These are phyloP conservation scores for Tetrapisispora namnaoensis DNA, from an alignment of 805 yeast genomes.

Conservation along the genomic window DNA sequence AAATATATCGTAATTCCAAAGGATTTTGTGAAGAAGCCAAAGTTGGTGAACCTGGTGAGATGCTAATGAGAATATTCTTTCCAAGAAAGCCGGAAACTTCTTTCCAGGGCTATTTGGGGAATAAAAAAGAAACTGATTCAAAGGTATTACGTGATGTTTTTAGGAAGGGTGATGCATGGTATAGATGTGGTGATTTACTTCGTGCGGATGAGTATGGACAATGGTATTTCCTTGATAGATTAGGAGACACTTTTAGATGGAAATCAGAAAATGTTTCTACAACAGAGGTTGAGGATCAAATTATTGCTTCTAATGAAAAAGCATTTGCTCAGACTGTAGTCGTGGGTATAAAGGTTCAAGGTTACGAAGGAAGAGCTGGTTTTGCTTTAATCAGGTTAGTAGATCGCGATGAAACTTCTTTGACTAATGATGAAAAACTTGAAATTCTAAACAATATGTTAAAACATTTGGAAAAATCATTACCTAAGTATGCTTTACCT, in stretches of 20 bases:
- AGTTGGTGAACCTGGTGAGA: slow-evolving; percentile 72
- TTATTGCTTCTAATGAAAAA: slow-evolving; percentile 31
- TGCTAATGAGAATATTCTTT: slow-evolving; percentile 64
- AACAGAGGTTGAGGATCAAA: slow-evolving; percentile 79
- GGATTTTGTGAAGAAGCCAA: slow-evolving; percentile 53
- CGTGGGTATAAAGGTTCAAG: slow-evolving; percentile 76
- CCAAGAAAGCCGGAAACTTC: slow-evolving; percentile 57
- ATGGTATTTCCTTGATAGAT: slow-evolving; percentile 77
- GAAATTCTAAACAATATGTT: slow-evolving; percentile 34
- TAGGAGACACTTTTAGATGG: slow-evolving; percentile 96
- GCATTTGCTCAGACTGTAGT: slow-evolving; percentile 61
- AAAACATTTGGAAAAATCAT: slow-evolving; percentile 29
- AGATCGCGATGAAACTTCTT: slow-evolving; percentile 2
- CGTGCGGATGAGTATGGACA: slow-evolving; percentile 56
- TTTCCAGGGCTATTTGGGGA: slow-evolving; percentile 85
- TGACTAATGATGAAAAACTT: slow-evolving; percentile 15
- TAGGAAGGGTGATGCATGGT: slow-evolving; percentile 83
- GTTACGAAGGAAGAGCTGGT: slow-evolving; percentile 93
- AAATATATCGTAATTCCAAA: slow-evolving; percentile 56
- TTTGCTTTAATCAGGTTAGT: slow-evolving; percentile 63
- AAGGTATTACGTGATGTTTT: slow-evolving; percentile 69
- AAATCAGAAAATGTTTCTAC: slow-evolving; percentile 92
- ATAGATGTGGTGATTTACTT: slow-evolving; percentile 78
- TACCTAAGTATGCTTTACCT: slow-evolving; percentile 85
- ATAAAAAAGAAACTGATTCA: slow-evolving; percentile 65